These are phyloP conservation scores for Prototheca wickerhamii DNA, from an alignment of 163 green algal species.

Conservation along the genomic window DNA sequence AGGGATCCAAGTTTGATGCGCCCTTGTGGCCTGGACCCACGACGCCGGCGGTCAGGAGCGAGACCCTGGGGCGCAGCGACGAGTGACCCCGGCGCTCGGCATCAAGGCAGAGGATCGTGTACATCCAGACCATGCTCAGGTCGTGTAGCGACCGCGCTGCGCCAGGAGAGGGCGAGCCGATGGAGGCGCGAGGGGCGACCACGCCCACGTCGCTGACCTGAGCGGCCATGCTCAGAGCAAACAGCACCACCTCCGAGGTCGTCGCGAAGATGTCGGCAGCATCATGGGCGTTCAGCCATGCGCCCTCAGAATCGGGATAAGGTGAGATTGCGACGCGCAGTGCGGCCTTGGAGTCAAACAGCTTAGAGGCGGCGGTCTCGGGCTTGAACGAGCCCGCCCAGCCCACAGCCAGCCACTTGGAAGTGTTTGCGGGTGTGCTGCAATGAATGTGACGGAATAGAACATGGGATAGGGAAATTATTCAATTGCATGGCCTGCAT, in stretches of 20 bases:
- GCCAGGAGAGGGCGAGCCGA: conserved; percentile 12
- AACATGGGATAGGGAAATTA: too few relatives aligned
- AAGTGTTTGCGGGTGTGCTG: too few relatives aligned
- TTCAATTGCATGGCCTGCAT: too few relatives aligned
- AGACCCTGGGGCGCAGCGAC: neutral
- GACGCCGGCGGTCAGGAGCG: neutral
- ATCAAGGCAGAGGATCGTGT: neutral
- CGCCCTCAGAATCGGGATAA: too few relatives aligned
- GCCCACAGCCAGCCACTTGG: too few relatives aligned
- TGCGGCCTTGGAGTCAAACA: too few relatives aligned
- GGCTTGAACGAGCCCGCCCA: too few relatives aligned
- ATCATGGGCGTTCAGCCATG: too few relatives aligned
- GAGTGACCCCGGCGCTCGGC: neutral
- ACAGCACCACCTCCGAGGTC: neutral
- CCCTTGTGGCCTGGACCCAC: neutral
- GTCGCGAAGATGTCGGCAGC: too few relatives aligned
- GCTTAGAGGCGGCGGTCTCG: too few relatives aligned
- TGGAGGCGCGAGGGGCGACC: conserved; percentile 3
- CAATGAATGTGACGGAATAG: too few relatives aligned
- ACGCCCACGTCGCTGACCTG: neutral
- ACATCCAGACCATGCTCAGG: conserved; percentile 20
- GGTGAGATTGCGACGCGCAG: too few relatives aligned
- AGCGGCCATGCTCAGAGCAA: neutral
- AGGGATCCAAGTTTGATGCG: neutral
- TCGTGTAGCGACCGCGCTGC: conserved; percentile 3